Evolutionary conservation across 352 stramenopile species (phyloP).

Genomic region (Phytophthora pseudosyringae): DNA sequence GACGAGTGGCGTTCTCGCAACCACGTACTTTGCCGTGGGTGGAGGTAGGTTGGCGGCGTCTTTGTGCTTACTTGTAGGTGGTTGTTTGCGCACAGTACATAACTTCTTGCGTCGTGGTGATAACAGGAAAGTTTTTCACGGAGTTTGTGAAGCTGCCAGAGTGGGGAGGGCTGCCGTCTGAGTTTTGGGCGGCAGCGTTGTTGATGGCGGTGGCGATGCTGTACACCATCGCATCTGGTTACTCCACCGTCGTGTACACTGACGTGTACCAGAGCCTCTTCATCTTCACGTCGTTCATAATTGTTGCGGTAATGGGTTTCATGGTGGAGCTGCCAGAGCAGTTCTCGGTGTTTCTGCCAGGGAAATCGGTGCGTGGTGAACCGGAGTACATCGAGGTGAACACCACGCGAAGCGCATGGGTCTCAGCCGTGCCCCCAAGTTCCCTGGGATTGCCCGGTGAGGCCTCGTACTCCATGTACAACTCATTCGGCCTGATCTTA

Average conservation of each 20-base stretch:
- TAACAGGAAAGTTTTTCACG: conserved; percentile 74
- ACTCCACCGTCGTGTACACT: conserved; percentile 81
- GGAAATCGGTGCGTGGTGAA: conserved; percentile 40
- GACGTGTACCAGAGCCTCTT: conserved; percentile 87
- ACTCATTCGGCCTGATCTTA: conserved; percentile 65
- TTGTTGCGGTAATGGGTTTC: conserved; percentile 69
- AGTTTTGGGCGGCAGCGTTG: conserved; percentile 74
- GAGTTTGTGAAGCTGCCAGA: conserved; percentile 73
- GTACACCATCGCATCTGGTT: conserved; percentile 78
- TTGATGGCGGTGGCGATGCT: conserved; percentile 74
- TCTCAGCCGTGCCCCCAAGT: conserved; percentile 45
- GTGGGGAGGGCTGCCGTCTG: conserved; percentile 60
- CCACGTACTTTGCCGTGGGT: conserved; percentile 83
- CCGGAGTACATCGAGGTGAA: conserved; percentile 56
- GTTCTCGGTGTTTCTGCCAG: conserved; percentile 71
- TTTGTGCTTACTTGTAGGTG: not conserved
- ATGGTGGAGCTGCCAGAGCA: conserved; percentile 53
- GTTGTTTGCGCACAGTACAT: not conserved
- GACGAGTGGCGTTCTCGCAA: conserved; percentile 61
- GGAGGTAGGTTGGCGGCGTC: conserved; percentile 39
- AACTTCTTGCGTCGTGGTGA: not conserved
- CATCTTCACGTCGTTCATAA: conserved; percentile 79
- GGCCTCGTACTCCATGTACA: conserved; percentile 79
- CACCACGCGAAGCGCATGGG: conserved; percentile 57
- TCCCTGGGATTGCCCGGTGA: conserved; percentile 47